Percentiles rank a stretch among this genome's conserved stretches.
Evolutionary conservation across 139 green algal genomes (phyloP).

Genomic region (Closterium sp.): DNA sequence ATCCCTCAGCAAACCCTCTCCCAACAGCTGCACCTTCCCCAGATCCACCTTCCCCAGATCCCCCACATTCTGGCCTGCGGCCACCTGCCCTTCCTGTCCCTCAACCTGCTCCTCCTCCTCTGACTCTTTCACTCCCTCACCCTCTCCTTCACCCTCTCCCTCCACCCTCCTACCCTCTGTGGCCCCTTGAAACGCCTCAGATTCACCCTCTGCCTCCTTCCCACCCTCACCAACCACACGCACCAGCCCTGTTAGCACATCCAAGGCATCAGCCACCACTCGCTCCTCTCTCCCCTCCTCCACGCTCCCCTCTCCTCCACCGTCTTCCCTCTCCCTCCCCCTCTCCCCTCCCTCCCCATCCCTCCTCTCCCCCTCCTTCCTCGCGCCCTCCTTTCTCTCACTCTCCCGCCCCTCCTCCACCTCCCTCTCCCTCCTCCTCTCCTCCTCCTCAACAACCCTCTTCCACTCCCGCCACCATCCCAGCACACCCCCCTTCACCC

Average conservation of each 20-base stretch:
- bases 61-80: too few species aligned
- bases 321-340: not conserved
- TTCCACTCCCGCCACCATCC: not conserved
- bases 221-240: not conserved
- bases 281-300: not conserved
- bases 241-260: not conserved
- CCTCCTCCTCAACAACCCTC: not conserved
- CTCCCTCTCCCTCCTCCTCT: not conserved
- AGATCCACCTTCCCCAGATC: slow-evolving; percentile 17
- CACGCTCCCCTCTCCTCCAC: not conserved
- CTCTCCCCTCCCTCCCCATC: not conserved
- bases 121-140: not conserved
- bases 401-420: not conserved
- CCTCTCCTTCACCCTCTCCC: not conserved
- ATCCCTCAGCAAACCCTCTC: not conserved
- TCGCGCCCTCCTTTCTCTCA: not conserved
- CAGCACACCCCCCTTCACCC: slow-evolving; percentile 18
- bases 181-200: too few species aligned
- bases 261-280: slow-evolving; percentile 1
- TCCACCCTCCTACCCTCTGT: not conserved
- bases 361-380: not conserved
- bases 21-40: not conserved
- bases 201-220: not conserved
- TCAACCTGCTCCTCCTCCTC: not conserved
- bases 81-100: slow-evolving; percentile 3